Percentiles rank a stretch among this genome's conserved stretches.
Evolutionary conservation across 1,139 yeast genomes (phyloP).

Genomic region (Geotrichum aggregatum): DNA sequence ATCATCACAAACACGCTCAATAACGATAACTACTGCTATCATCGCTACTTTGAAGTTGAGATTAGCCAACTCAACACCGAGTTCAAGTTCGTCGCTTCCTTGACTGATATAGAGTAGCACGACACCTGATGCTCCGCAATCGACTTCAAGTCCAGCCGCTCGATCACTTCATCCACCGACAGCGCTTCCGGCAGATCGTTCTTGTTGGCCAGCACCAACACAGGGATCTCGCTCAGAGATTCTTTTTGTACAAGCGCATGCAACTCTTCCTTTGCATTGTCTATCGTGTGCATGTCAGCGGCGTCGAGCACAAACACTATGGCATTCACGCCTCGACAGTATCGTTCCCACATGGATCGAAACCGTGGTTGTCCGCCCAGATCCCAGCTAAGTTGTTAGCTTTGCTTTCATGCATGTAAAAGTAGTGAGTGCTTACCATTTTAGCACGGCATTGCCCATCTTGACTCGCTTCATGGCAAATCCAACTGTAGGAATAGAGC

Average conservation of each 20-base stretch:
- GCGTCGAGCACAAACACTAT: constrained; percentile 41
- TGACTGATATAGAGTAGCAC: constrained; percentile 42
- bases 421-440: constrained; percentile 32
- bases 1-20: too few relatives aligned
- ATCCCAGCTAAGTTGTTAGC: constrained; percentile 36
- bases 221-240: constrained; percentile 38
- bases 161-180: constrained; percentile 38
- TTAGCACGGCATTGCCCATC: constrained; percentile 40
- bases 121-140: constrained; percentile 39
- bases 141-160: constrained; percentile 34
- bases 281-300: constrained; percentile 36
- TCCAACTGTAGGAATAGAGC: constrained; percentile 43
- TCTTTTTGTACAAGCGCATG: constrained; percentile 35
- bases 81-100: constrained; percentile 38
- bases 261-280: constrained; percentile 36
- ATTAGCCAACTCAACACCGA: constrained; percentile 41
- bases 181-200: constrained; percentile 38
- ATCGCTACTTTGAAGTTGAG: constrained; percentile 27
- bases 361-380: constrained; percentile 43
- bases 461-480: constrained; percentile 41
- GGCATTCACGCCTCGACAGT: constrained; percentile 41
- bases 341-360: constrained; percentile 43
- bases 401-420: neutral
- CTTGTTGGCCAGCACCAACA: constrained; percentile 41
- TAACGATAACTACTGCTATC: too few relatives aligned